These are phyloP conservation scores for Xerocomus tenax DNA, from an alignment of 1,284 basidiomycete genomes.

Conservation along the genomic window DNA sequence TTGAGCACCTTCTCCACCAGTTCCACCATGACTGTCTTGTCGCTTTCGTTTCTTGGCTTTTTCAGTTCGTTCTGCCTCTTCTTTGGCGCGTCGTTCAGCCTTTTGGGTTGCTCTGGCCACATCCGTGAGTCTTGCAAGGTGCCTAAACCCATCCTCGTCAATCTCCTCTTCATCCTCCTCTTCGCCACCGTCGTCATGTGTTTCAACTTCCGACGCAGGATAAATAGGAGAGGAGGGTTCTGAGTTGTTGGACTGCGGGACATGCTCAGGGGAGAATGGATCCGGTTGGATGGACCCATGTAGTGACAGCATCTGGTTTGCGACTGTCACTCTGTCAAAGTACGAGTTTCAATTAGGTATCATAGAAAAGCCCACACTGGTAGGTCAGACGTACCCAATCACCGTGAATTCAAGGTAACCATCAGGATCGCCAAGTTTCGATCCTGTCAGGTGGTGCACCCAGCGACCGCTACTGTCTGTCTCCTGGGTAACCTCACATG, in stretches of 20 bases:
- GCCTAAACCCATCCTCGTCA: conserved; percentile 34
- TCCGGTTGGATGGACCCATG: conserved; percentile 83
- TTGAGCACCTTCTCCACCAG: conserved; percentile 2
- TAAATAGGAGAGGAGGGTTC: conserved; percentile 1
- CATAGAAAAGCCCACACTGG: background rate
- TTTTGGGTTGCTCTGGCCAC: conserved; percentile 26
- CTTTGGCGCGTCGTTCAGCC: conserved; percentile 28
- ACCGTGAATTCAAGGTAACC: conserved; percentile 81
- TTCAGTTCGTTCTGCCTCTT: conserved; percentile 26
- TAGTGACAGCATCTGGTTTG: conserved; percentile 91
- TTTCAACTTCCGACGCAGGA: conserved; percentile 18
- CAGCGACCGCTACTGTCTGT: conserved; percentile 63
- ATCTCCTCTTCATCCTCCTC: conserved; percentile 21
- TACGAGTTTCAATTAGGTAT: background rate
- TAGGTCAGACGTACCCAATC: conserved; percentile 57
- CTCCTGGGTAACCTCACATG: conserved; percentile 22
- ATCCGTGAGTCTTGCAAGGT: conserved; percentile 32
- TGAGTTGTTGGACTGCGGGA: conserved; percentile 28
- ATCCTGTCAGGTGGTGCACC: conserved; percentile 67
- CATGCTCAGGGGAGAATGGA: conserved; percentile 69
- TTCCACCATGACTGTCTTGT: conserved; percentile 9
- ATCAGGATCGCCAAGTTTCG: conserved; percentile 62
- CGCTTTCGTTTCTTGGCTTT: conserved; percentile 33
- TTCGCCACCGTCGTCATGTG: conserved; percentile 25
- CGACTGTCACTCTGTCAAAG: conserved; percentile 68